Base-by-base conservation (phyloP, 2,329 filamentous ascomycete species). In the Neocucurbitaria cava region DNA sequence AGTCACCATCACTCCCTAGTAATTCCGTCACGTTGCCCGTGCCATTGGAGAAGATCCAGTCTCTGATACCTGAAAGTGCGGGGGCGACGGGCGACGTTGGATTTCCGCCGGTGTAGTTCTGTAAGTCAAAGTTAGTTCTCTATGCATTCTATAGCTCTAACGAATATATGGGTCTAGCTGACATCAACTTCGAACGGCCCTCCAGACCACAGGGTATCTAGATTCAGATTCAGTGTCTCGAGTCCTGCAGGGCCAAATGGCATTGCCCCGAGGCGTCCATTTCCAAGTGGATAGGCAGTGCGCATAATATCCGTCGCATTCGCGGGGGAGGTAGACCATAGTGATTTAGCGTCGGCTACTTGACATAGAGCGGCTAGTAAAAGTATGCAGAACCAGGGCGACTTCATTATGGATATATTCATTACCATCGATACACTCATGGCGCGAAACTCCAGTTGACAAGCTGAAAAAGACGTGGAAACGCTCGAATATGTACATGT, bases 151-250 rank as follows among this genome's bases (percentile, higher is more conserved):
- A 18, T 9, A n/a, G 18, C n/a, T 38, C n/a, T 38, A n/a, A 18
- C 17, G 9, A 18, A 17, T 26, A 26, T 26, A 9, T n/a, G n/a
- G 11, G 31, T 35, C 31, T 0, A 13, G 56, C 70, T 61, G 60
- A 79, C 79, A 17, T 66, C 64, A 35, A 65, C 69, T 49, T 81
- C 73, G 51, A 83, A 84, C 0, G 81, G 81, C 0, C 82, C 82
- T 2, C 80, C 81, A 2, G 77, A 78, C 82, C 81, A 84, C 1
- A 84, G 59, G 1, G 74, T 79, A 52, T 84, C 82, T 17, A 81
- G 59, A 45, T 84, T 84, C 33, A 83, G 50, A 18, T 71, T 76
- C 5, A 83, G 47, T 21, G 73, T 77, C 44, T 83, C 81, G 1
- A 67, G 57, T 2, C 77, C 77, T 0, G 80, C 73, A 15, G 69